These are phyloP conservation scores for Byssochlamys sp. DNA, from an alignment of 2,329 filamentous ascomycete genomes.

Conservation along the genomic window DNA sequence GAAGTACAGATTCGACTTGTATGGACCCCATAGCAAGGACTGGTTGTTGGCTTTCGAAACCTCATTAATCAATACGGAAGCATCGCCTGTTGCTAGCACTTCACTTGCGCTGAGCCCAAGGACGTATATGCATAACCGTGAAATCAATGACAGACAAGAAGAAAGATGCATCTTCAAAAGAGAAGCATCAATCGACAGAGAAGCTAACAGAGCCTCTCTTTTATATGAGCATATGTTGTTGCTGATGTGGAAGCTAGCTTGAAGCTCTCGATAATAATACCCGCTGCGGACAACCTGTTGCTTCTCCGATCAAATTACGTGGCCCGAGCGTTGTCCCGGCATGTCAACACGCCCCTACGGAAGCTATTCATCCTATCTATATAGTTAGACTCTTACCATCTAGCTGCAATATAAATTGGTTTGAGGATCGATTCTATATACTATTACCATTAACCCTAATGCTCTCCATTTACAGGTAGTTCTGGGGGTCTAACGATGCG, in stretches of 20 bases:
- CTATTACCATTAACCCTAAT: not conserved
- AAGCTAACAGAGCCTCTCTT: constrained; percentile 7
- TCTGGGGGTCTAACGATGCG: constrained; percentile 56
- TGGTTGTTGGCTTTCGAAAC: constrained; percentile 54
- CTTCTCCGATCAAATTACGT: constrained; percentile 13
- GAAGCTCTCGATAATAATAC: not conserved
- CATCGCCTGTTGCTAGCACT: constrained; percentile 19
- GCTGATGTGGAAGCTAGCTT: constrained; percentile 5
- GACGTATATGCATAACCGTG: constrained; percentile 18
- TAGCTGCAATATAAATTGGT: not conserved
- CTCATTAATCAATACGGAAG: constrained; percentile 30
- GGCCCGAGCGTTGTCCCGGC: constrained; percentile 21
- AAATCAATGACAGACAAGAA: constrained; percentile 16
- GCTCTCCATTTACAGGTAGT: constrained; percentile 32
- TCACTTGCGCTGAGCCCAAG: constrained; percentile 19
- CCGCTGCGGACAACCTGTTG: not conserved
- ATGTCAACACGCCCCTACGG: not conserved
- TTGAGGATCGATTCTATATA: not conserved
- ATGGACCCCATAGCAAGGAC: constrained; percentile 89
- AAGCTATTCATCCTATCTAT: not conserved
- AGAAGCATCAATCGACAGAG: constrained; percentile 10
- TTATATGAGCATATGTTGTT: constrained; percentile 9
- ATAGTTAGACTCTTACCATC: not conserved
- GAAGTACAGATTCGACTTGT: constrained; percentile 89
- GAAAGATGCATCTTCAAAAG: constrained; percentile 21